Evolutionary conservation across 768 basidiomycete species (phyloP).

Genomic region (Tubosaeta brunneosetosa): DNA sequence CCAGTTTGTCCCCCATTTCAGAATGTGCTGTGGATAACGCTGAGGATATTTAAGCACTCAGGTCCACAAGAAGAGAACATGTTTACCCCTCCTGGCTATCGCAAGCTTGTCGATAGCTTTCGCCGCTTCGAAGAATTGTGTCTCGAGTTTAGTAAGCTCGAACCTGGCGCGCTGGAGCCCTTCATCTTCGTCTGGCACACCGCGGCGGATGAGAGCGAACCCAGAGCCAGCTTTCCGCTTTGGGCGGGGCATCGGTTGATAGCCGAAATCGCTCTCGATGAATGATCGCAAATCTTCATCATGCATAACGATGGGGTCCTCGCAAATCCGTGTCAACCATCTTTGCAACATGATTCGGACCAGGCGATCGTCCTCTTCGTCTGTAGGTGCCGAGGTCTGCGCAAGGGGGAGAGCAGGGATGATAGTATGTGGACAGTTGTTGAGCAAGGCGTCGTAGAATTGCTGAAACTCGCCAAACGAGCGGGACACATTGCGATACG

Average conservation of each 20-base stretch:
- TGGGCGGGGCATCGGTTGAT: slow-evolving; percentile 76
- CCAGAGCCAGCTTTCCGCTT: slow-evolving; percentile 69
- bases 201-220: slow-evolving; percentile 71
- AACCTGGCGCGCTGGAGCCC: slow-evolving; percentile 86
- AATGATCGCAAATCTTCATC: slow-evolving; percentile 96
- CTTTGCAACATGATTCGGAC: slow-evolving; percentile 93
- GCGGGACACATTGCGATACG: slow-evolving; percentile 91
- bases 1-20: slow-evolving; percentile 91
- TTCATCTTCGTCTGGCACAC: slow-evolving; percentile 92
- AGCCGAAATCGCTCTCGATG: slow-evolving; percentile 96
- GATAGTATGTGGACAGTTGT: slow-evolving; percentile 94
- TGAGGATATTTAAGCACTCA: slow-evolving; percentile 27
- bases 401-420: slow-evolving; percentile 93
- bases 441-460: slow-evolving; percentile 85
- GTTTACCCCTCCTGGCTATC: slow-evolving; percentile 68
- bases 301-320: slow-evolving; percentile 79
- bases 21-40: slow-evolving; percentile 74
- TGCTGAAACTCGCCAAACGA: slow-evolving; percentile 94
- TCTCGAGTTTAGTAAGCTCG: slow-evolving; percentile 87
- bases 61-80: neutral
- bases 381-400: slow-evolving; percentile 93
- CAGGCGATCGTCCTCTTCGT: slow-evolving; percentile 96
- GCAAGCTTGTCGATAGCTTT: slow-evolving; percentile 88
- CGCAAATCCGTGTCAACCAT: slow-evolving; percentile 91
- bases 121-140: slow-evolving; percentile 88